These are phyloP conservation scores for Cercospora zeina DNA, from an alignment of 2,329 filamentous ascomycete species.

Conservation along the genomic window DNA sequence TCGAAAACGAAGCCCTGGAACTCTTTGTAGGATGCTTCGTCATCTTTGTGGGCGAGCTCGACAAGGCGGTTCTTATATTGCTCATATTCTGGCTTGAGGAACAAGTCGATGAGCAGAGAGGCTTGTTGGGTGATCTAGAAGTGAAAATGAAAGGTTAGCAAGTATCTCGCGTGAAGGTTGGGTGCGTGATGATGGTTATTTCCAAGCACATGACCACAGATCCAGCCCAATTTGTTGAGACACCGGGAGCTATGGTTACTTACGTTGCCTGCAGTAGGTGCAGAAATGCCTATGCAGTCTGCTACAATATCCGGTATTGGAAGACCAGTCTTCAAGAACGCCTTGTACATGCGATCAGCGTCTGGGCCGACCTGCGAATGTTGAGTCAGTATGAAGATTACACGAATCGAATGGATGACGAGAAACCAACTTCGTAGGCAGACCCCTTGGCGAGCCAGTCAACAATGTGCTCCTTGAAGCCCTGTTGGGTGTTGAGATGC, in stretches of 20 bases:
- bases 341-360: slow-evolving; percentile 56
- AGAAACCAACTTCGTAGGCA: slow-evolving; percentile 43
- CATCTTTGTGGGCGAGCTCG: slow-evolving; percentile 51
- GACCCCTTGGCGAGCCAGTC: slow-evolving; percentile 53
- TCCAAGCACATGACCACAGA: background rate
- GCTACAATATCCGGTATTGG: slow-evolving; percentile 52
- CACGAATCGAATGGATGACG: background rate
- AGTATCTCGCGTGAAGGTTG: background rate
- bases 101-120: slow-evolving; percentile 56
- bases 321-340: slow-evolving; percentile 49
- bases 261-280: slow-evolving; percentile 51
- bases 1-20: slow-evolving; percentile 57
- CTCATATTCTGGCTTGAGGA: slow-evolving; percentile 53
- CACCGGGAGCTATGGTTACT: background rate
- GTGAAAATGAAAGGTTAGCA: background rate
- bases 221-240: background rate
- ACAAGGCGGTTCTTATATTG: slow-evolving; percentile 55
- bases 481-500: slow-evolving; percentile 51
- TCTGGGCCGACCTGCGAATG: slow-evolving; percentile 46
- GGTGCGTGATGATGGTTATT: background rate
- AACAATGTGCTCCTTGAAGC: slow-evolving; percentile 46
- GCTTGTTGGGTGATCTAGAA: slow-evolving; percentile 52
- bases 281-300: slow-evolving; percentile 53
- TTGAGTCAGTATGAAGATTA: background rate
- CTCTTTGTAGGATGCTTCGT: slow-evolving; percentile 47